phyloP scores from a whole-genome alignment of 179 eudicot species.

The Patellifolia procumbens region DNA sequence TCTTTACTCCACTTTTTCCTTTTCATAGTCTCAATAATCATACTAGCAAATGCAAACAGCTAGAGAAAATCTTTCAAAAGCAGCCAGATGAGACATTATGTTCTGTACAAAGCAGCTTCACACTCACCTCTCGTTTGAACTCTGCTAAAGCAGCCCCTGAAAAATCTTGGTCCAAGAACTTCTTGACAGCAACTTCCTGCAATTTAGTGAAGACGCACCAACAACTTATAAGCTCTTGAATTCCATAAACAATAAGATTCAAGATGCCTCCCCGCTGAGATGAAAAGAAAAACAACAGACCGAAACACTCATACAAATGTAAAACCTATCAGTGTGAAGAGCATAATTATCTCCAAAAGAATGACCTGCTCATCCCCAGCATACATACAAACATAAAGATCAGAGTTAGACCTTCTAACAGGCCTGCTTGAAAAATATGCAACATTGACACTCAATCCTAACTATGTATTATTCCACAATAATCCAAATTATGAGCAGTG shows the following conservation, averaged over 20 bases:
- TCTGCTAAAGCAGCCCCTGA: constrained; percentile 98
- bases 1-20: neutral
- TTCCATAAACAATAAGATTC: neutral
- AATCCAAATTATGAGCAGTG: too few relatives aligned
- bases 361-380: neutral
- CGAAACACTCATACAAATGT: neutral
- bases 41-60: neutral
- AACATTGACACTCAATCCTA: neutral
- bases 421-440: neutral
- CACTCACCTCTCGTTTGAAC: constrained; percentile 90
- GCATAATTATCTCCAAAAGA: neutral
- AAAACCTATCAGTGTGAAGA: neutral
- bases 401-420: neutral
- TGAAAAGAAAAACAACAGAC: neutral
- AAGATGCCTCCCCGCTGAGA: neutral
- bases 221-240: constrained; percentile 10
- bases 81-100: neutral
- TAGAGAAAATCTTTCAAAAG: neutral
- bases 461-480: neutral
- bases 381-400: neutral
- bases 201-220: constrained; percentile 24
- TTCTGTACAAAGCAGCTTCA: constrained; percentile 7
- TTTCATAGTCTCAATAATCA: neutral
- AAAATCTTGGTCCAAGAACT: constrained; percentile 96
- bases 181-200: constrained; percentile 97